Conservation (phyloP, 345 rosid species). For the Pistacia atlantica region DNA sequence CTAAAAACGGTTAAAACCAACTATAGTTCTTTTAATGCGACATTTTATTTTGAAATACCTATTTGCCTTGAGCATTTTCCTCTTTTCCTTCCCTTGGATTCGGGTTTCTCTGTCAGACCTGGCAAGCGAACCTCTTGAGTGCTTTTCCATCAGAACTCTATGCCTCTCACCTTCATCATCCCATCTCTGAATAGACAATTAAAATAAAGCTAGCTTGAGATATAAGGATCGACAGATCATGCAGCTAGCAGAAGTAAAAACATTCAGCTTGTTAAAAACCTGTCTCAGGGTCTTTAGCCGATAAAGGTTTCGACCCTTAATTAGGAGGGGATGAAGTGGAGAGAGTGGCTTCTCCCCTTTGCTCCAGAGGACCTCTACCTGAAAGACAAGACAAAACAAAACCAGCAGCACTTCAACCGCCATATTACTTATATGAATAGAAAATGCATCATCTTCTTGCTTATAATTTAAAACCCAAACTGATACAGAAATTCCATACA, state of each 20-base stretch:
- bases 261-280: constrained; percentile 27
- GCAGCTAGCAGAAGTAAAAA: neutral
- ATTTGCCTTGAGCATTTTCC: constrained; percentile 31
- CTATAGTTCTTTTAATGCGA: neutral
- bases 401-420: neutral
- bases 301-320: constrained; percentile 68
- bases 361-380: constrained; percentile 77
- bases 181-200: constrained; percentile 46
- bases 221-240: neutral
- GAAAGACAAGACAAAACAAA: constrained; percentile 20
- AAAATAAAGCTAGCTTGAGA: neutral
- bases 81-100: constrained; percentile 41
- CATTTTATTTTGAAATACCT: constrained; percentile 27
- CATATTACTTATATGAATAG: neutral
- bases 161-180: constrained; percentile 56
- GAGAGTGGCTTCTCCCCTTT: constrained; percentile 59
- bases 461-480: neutral
- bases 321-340: constrained; percentile 59
- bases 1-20: neutral
- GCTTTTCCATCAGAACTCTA: constrained; percentile 56
- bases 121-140: constrained; percentile 57
- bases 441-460: neutral
- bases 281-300: constrained; percentile 55
- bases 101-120: constrained; percentile 48
- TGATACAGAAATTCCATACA: no score